Base-by-base conservation (phyloP, 148 eudicot genomes). In the Rhododendron griersonianum region DNA sequence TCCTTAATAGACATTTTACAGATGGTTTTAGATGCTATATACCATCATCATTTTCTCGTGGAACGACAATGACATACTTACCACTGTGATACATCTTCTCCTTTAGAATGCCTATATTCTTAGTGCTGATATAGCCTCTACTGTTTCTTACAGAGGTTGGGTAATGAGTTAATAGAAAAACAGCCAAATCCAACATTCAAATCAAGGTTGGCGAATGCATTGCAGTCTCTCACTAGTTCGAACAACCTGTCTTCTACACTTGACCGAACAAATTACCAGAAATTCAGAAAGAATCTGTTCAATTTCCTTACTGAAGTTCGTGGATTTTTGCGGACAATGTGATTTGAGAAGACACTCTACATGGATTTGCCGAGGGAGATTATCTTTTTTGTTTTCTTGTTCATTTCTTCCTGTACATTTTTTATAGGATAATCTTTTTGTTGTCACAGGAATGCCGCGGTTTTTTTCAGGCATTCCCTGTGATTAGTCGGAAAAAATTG, bases 251-350 rank as follows among this genome's bases (percentile, higher is more conserved):
- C 96, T 61, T 86, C 94, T 44, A 81, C 92, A 67, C 95, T 95
- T 80, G 99, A 94, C 86, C 98, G 99, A 5, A 30, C 92, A 83
- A 97, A 94, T 88, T 91, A 91, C 90, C 98, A 93, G 91, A 92
- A 92, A 88, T 97, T 97, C 92, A 88, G 99, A 61, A 97, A 95
- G 90, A 97, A 97, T 89, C 84, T 97, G 19, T 93, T 89, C 81
- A 87, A 84, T 47, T 97, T 97, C 88, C 95, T 97, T 39, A 86
- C 87, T 45, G 98, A 97, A 85, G 99, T 97, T 84, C 95, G 98
- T 77, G 99, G 98, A 33, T 97, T 97, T 86, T 93, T 97, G 81
- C 95, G 96, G 41, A 94, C 90, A 84, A 91, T 92, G 48, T 97
- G 90, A 93, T 84, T 80, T 85, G 39, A 37, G 39, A 59, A 73